Evolutionary conservation across 805 yeast species (phyloP), one percentile per base, ranked within the genome.

Genomic region (Naumovozyma baii): DNA sequence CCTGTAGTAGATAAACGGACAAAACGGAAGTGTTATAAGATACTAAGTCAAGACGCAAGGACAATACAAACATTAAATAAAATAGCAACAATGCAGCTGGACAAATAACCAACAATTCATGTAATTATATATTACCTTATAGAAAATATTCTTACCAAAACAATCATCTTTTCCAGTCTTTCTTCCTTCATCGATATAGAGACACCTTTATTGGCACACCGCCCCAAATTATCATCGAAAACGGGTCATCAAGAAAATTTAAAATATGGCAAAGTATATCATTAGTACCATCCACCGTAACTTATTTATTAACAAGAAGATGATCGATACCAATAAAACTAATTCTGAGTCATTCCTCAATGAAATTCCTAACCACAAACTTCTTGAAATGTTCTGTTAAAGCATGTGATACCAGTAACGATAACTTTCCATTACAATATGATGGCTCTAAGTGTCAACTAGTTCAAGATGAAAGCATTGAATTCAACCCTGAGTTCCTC

Each of bases 281-380:
- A n/a, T n/a, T n/a, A n/a, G n/a, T n/a, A n/a, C n/a, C n/a, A n/a
- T n/a, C n/a, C n/a, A n/a, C n/a, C n/a, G n/a, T n/a, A n/a, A n/a
- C n/a, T n/a, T n/a, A n/a, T n/a, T n/a, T n/a, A n/a, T n/a, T n/a
- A n/a, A n/a, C n/a, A n/a, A n/a, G n/a, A n/a, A n/a, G n/a, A n/a
- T n/a, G n/a, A n/a, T n/a, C n/a, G n/a, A n/a, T n/a, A n/a, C n/a
- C n/a, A n/a, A n/a, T n/a, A n/a, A n/a, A n/a, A n/a, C n/a, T n/a
- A n/a, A n/a, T n/a, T n/a, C n/a, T n/a, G n/a, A n/a, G n/a, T n/a
- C n/a, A n/a, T n/a, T n/a, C n/a, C n/a, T n/a, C 26, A 22, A 90
- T 90, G 98, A 90, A 92, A 66, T 78, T 90, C 54, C 67, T 92
- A 19, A 90, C 98, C n/a, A 84, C 96, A 10, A 92, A 92, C 63